Percentiles rank a stretch among this genome's conserved stretches.
phyloP scores from a whole-genome alignment of 2,329 filamentous ascomycete genomes.

The Cladosporium phlei region DNA sequence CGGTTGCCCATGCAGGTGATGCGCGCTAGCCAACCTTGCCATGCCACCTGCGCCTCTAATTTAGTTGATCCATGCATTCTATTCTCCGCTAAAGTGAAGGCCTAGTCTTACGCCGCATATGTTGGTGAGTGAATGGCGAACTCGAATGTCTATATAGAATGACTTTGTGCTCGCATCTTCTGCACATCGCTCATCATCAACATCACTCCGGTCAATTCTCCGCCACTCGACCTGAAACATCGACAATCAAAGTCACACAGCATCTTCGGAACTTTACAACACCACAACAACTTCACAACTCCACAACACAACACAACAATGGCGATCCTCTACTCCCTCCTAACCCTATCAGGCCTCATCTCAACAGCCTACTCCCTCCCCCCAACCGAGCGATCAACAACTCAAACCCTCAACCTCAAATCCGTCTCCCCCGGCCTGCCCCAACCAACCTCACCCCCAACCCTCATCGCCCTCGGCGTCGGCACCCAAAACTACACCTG shows the following conservation, averaged over 20 bases:
- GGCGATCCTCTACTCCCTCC: constrained; percentile 3
- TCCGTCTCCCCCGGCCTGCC: constrained; percentile 10
- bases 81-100: constrained; percentile 5
- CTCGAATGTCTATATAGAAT: constrained; percentile 8
- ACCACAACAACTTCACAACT: not conserved
- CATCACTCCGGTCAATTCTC: not conserved
- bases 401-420: constrained; percentile 3
- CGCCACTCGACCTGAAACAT: not conserved
- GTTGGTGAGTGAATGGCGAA: constrained; percentile 8
- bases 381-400: constrained; percentile 10
- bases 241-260: no score
- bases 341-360: not conserved
- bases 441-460: constrained; percentile 10
- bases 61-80: constrained; percentile 12
- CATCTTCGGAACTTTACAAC: not conserved
- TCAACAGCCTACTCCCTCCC: constrained; percentile 4
- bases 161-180: constrained; percentile 5
- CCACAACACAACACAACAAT: constrained; percentile 3
- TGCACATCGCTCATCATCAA: constrained; percentile 9
- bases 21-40: constrained; percentile 4
- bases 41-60: constrained; percentile 14
- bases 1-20: constrained; percentile 6
- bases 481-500: constrained; percentile 69
- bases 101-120: constrained; percentile 6
- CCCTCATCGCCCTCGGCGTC: constrained; percentile 55